Evolutionary conservation across 1,139 yeast species (phyloP).

Genomic region (Scheffersomyces titani): DNA sequence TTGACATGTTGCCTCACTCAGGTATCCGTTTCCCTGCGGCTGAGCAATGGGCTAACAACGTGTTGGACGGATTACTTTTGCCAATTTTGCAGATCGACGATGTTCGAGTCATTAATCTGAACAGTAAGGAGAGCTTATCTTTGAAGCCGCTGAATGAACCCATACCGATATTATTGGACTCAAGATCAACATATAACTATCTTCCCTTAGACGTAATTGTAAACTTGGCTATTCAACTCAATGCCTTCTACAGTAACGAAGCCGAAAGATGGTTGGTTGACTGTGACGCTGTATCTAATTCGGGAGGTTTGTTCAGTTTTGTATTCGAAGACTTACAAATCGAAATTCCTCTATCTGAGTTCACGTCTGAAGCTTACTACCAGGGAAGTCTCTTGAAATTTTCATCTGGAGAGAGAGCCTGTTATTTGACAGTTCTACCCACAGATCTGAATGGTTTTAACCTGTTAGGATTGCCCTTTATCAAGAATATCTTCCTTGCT

Average conservation of each 20-base stretch:
- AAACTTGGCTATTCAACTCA: constrained; percentile 70
- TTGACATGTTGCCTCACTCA: constrained; percentile 47
- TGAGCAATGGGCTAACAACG: constrained; percentile 9
- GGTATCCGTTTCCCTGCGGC: constrained; percentile 28
- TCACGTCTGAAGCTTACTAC: constrained; percentile 45
- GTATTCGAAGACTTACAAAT: constrained; percentile 55
- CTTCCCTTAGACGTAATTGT: constrained; percentile 63
- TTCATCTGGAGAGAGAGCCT: constrained; percentile 58
- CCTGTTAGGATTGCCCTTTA: constrained; percentile 62
- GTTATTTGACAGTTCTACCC: constrained; percentile 59
- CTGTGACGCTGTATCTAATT: constrained; percentile 45
- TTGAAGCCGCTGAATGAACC: constrained; percentile 34
- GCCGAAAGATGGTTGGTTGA: constrained; percentile 64
- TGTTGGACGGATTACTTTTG: constrained; percentile 15
- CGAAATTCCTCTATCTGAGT: constrained; percentile 52
- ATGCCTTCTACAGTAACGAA: constrained; percentile 61
- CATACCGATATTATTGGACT: constrained; percentile 63
- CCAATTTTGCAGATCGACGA: constrained; percentile 64
- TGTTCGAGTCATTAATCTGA: constrained; percentile 48
- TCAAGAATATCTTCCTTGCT: constrained; percentile 59
- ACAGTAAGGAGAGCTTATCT: constrained; percentile 34
- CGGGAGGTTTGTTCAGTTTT: constrained; percentile 57
- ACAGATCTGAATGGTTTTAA: constrained; percentile 52
- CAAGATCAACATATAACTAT: constrained; percentile 52
- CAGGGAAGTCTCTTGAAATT: constrained; percentile 41